These are phyloP conservation scores for Tetradesmus obliquus DNA, from an alignment of 139 green algal genomes.

Conservation along the genomic window DNA sequence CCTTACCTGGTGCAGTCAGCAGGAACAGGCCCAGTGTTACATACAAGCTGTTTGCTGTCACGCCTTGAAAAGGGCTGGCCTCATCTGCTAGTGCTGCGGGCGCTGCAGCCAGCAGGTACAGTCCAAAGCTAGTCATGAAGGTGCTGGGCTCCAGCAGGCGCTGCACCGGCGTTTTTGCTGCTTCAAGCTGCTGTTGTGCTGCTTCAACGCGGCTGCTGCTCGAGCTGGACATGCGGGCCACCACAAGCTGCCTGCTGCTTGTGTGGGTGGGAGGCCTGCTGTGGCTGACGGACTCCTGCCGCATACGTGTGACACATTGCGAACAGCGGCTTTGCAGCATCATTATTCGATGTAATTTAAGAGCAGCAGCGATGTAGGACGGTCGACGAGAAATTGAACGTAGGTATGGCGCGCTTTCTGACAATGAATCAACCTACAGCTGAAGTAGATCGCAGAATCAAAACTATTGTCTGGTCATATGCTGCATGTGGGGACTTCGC, in stretches of 20 bases:
- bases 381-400: background rate
- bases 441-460: no score
- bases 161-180: background rate
- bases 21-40: slow-evolving; percentile 90
- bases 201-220: slow-evolving; percentile 1
- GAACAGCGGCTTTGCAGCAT: background rate
- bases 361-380: background rate
- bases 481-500: background rate
- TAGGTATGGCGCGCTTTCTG: background rate
- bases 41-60: slow-evolving; percentile 77
- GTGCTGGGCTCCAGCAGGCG: background rate
- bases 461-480: background rate
- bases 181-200: background rate
- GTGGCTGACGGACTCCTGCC: background rate
- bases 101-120: slow-evolving; percentile 35
- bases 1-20: slow-evolving; percentile 74
- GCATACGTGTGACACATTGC: background rate
- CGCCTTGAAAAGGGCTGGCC: slow-evolving; percentile 53
- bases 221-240: background rate
- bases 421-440: no score
- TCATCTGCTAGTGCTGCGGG: slow-evolving; percentile 24
- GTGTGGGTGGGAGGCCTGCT: slow-evolving; percentile 30
- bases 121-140: slow-evolving; percentile 18
- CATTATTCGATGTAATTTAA: background rate
- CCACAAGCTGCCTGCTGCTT: background rate